Conservation (phyloP, 257 asterid genomes). For the Solanum chaucha region DNA sequence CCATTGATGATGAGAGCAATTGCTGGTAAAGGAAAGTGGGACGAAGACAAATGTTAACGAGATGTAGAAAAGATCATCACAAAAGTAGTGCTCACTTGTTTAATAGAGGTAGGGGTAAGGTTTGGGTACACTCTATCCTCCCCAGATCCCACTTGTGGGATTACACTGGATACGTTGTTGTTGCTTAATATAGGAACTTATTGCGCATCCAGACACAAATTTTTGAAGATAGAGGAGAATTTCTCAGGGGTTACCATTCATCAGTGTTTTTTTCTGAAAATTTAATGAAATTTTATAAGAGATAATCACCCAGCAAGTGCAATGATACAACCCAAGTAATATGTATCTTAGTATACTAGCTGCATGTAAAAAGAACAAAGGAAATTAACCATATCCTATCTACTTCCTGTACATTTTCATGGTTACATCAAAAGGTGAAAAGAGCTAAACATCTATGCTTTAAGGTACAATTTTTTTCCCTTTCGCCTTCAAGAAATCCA, state of each 20-base stretch:
- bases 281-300: background rate
- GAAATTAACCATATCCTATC: background rate
- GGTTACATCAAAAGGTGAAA: background rate
- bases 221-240: background rate
- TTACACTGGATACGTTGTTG: background rate
- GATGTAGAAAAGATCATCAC: background rate
- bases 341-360: background rate
- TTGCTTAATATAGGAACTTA: background rate
- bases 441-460: background rate
- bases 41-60: background rate
- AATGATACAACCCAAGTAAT: background rate
- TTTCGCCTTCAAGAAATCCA: background rate
- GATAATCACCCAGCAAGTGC: background rate
- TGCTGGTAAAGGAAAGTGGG: slow-evolving; percentile 26
- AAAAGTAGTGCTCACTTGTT: background rate
- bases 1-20: slow-evolving; percentile 94
- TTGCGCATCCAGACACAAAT: background rate
- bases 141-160: background rate
- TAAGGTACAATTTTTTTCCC: background rate
- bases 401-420: background rate
- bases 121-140: background rate
- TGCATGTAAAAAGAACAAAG: background rate
- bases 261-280: background rate
- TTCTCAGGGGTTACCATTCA: background rate
- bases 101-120: background rate